Conservation (phyloP, 2,329 filamentous ascomycete genomes). For the Cryphonectria japonica region DNA sequence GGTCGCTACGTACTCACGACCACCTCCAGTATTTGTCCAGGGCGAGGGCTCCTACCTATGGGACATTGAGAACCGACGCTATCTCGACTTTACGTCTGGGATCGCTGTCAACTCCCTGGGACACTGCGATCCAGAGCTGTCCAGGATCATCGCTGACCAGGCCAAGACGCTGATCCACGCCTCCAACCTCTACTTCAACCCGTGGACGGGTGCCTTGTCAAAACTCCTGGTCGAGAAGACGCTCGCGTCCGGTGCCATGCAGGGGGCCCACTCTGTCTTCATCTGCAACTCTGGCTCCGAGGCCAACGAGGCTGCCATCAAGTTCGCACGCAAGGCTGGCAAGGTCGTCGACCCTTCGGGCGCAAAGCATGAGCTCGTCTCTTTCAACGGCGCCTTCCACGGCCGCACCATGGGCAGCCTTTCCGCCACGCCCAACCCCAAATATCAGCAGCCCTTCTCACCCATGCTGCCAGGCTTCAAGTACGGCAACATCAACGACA, state of each 20-base stretch:
- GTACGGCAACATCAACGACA: conserved; percentile 85
- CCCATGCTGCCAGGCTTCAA: conserved; percentile 95
- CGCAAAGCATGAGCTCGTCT: conserved; percentile 81
- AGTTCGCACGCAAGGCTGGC: conserved; percentile 92
- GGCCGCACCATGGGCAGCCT: conserved; percentile 94
- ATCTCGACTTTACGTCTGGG: conserved; percentile 92
- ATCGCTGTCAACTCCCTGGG: conserved; percentile 95
- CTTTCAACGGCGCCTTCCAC: conserved; percentile 91
- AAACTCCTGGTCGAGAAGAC: conserved; percentile 85
- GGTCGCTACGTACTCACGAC: conserved; percentile 93
- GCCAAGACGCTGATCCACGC: conserved; percentile 82
- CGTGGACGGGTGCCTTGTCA: conserved; percentile 89
- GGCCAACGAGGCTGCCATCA: conserved; percentile 96
- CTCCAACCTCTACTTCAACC: conserved; percentile 96
- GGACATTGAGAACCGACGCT: conserved; percentile 86
- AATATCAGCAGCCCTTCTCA: conserved; percentile 93
- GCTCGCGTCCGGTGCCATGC: conserved; percentile 77
- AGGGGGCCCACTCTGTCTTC: conserved; percentile 78
- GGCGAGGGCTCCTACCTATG: conserved; percentile 87
- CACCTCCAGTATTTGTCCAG: conserved; percentile 85
- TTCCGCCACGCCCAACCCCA: conserved; percentile 96
- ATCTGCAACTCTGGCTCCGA: conserved; percentile 96
- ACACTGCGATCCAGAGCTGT: conserved; percentile 82
- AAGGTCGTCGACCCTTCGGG: conserved; percentile 74
- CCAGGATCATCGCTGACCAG: conserved; percentile 77